These are phyloP conservation scores for Coemansia pectinata DNA, from an alignment of 192 early-diverging fungal species.

Conservation along the genomic window DNA sequence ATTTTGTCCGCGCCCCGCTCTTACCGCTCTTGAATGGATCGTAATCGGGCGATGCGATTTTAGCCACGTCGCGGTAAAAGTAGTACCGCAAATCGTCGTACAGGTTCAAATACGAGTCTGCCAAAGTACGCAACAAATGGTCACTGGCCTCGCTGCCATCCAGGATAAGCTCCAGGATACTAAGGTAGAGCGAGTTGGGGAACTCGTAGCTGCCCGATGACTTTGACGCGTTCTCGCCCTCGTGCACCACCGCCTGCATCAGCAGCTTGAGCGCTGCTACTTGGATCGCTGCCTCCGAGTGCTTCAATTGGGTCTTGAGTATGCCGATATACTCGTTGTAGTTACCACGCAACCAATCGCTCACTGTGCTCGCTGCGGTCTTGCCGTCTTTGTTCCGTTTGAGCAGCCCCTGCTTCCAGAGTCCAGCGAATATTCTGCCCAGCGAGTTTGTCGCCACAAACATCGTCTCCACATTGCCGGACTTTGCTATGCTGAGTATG, in stretches of 20 bases:
- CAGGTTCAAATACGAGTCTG: constrained; percentile 69
- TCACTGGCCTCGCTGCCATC: constrained; percentile 60
- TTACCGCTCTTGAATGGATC: constrained; percentile 46
- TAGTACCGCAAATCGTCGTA: constrained; percentile 88
- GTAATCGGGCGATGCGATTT: constrained; percentile 41
- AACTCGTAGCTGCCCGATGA: constrained; percentile 60
- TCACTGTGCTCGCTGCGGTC: constrained; percentile 33
- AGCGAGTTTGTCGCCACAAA: constrained; percentile 74
- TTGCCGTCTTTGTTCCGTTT: constrained; percentile 16
- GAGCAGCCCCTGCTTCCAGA: constrained; percentile 42
- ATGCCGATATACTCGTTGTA: constrained; percentile 67
- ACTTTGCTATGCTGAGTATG: constrained; percentile 51
- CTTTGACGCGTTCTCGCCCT: constrained; percentile 52
- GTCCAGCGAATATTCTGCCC: constrained; percentile 64
- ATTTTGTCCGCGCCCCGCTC: not conserved
- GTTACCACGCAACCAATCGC: constrained; percentile 75
- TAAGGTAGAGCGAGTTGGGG: constrained; percentile 66
- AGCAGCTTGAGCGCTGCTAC: constrained; percentile 72
- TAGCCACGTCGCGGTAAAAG: constrained; percentile 67
- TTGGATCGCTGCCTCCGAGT: constrained; percentile 73
- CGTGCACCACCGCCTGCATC: constrained; percentile 69
- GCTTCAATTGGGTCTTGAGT: constrained; percentile 56
- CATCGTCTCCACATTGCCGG: constrained; percentile 56
- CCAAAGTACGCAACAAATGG: constrained; percentile 62
- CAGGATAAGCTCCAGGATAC: constrained; percentile 60